These are phyloP conservation scores for Kwoniella botswanensis DNA, from an alignment of 768 basidiomycete genomes.

Conservation along the genomic window DNA sequence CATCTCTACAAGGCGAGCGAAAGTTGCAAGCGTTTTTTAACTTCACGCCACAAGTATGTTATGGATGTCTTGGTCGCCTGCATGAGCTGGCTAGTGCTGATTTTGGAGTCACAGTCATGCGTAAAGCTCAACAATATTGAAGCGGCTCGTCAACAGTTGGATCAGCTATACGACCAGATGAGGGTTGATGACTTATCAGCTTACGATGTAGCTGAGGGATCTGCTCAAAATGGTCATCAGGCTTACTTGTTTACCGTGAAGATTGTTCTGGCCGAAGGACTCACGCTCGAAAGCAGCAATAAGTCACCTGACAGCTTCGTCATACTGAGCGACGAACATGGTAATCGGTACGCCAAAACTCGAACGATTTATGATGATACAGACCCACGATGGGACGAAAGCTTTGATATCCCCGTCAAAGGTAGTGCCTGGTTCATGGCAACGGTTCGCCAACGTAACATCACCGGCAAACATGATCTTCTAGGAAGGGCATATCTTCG, in stretches of 20 bases:
- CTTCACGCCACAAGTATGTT: conserved; percentile 71
- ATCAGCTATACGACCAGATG: conserved; percentile 91
- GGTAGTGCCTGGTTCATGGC: conserved; percentile 97
- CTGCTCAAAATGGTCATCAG: conserved; percentile 32
- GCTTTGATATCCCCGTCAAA: conserved; percentile 91
- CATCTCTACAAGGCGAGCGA: conserved; percentile 72
- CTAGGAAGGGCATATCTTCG: conserved; percentile 90
- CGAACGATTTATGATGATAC: conserved; percentile 91
- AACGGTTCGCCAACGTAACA: conserved; percentile 85
- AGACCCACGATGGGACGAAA: conserved; percentile 96
- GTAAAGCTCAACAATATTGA: conserved; percentile 98
- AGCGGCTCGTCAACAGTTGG: conserved; percentile 83
- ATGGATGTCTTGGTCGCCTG: no score
- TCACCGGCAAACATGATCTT: conserved; percentile 85
- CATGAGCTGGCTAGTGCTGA: neutral
- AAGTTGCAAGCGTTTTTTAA: conserved; percentile 88
- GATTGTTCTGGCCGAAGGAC: conserved; percentile 84
- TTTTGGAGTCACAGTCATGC: conserved; percentile 59
- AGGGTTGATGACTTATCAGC: conserved; percentile 77
- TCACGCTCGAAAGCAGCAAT: conserved; percentile 77
- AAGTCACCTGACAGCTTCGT: conserved; percentile 89
- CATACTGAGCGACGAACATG: conserved; percentile 89
- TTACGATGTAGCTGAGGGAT: conserved; percentile 17
- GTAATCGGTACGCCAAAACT: conserved; percentile 88
- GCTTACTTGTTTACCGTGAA: conserved; percentile 89